phyloP scores from a whole-genome alignment of 2,329 filamentous ascomycete genomes.

The Fusarium tuaranense region DNA sequence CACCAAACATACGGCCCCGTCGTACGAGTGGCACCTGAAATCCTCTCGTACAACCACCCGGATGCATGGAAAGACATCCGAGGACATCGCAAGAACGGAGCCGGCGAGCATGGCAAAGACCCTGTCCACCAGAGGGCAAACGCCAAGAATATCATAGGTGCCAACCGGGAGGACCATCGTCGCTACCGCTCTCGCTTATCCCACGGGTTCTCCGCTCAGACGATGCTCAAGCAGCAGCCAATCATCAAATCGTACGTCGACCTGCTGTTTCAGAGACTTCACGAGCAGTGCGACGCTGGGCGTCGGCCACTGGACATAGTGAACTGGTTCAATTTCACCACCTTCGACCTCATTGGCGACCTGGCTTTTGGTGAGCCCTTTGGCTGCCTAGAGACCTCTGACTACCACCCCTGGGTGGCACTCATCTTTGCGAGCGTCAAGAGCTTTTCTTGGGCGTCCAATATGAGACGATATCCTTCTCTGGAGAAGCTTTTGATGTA shows the following conservation, averaged over 20 bases:
- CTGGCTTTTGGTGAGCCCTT: not conserved
- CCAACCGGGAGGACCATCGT: not conserved
- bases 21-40: slow-evolving; percentile 54
- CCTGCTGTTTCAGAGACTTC: slow-evolving; percentile 30
- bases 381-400: not conserved
- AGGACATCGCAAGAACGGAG: slow-evolving; percentile 8
- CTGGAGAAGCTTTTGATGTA: not conserved
- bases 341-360: slow-evolving; percentile 38
- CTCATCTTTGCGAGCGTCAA: not conserved
- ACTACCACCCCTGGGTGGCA: not conserved
- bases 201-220: slow-evolving; percentile 40
- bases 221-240: slow-evolving; percentile 44
- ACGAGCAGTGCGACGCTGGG: slow-evolving; percentile 12
- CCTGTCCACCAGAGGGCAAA: not conserved
- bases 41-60: slow-evolving; percentile 44
- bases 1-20: slow-evolving; percentile 31
- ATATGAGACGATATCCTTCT: not conserved
- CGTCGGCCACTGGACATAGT: slow-evolving; percentile 28
- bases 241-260: slow-evolving; percentile 41
- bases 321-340: slow-evolving; percentile 39
- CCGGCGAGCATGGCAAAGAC: slow-evolving; percentile 1
- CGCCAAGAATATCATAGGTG: not conserved
- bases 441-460: not conserved
- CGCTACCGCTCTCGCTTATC: slow-evolving; percentile 27
- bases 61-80: slow-evolving; percentile 29